Conservation (phyloP, 2,329 filamentous ascomycete genomes). For the Escovopsis sp. region DNA sequence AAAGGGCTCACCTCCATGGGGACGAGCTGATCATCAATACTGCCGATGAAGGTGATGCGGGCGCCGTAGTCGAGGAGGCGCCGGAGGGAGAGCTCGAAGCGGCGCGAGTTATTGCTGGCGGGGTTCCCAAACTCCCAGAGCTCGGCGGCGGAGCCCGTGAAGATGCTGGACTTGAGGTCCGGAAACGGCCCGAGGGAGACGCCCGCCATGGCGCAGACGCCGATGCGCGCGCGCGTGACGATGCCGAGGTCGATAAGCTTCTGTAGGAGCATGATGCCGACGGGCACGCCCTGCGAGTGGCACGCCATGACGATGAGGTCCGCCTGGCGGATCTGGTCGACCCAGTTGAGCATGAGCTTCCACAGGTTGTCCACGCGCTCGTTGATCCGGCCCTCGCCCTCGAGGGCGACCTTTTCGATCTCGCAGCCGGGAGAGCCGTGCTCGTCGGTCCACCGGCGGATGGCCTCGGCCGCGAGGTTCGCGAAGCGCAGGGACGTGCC, state of each 20-base stretch:
- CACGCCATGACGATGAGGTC: slow-evolving; percentile 88
- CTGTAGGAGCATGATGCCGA: slow-evolving; percentile 79
- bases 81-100: slow-evolving; percentile 63
- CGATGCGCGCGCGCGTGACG: slow-evolving; percentile 59
- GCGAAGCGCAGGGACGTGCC: slow-evolving; percentile 91
- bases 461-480: slow-evolving; percentile 68
- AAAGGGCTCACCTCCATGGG: slow-evolving; percentile 58
- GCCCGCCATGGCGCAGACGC: slow-evolving; percentile 79
- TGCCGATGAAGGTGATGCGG: slow-evolving; percentile 75
- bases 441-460: slow-evolving; percentile 64
- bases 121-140: slow-evolving; percentile 85
- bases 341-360: slow-evolving; percentile 90
- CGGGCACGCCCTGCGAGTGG: slow-evolving; percentile 90
- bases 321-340: slow-evolving; percentile 72
- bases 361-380: slow-evolving; percentile 85
- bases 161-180: slow-evolving; percentile 76
- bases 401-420: slow-evolving; percentile 85
- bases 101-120: slow-evolving; percentile 64
- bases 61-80: slow-evolving; percentile 64
- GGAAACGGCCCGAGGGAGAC: slow-evolving; percentile 87
- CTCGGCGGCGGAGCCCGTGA: slow-evolving; percentile 84
- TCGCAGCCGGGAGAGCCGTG: slow-evolving; percentile 61
- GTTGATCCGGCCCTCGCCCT: slow-evolving; percentile 83
- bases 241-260: slow-evolving; percentile 87
- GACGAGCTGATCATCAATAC: slow-evolving; percentile 92